Base-by-base conservation (phyloP, 768 basidiomycete species). In the Tricholoma saponaceum region DNA sequence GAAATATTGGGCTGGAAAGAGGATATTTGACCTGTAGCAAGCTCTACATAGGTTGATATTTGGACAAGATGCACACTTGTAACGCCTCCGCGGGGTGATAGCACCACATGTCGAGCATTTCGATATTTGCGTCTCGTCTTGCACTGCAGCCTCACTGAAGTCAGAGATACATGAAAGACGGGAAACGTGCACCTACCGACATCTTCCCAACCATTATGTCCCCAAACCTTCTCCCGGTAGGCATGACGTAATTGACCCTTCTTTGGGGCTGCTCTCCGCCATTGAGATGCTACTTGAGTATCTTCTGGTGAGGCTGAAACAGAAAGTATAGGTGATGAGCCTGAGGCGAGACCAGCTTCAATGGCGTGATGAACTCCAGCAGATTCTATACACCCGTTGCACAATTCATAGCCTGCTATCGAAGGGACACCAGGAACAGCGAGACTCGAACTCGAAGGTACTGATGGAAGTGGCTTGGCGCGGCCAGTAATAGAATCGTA, bases 181-280 rank as follows among this genome's bases (percentile, higher is more conserved):
- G 28, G 26, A n/a, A n/a, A 50, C 16, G 30, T 28, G 16, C 44
- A 80, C 89, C 60, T 66, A 94, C 94, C 91, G 53, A 97, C 86
- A 66, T 94, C 90, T 57, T 85, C 85, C 95, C 95, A 97, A 1
- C 91, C 90, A 41, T 75, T 73, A 30, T 80, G 81, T 1, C 86
- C 86, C 95, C 95, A 97, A 2, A 89, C 79, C 69, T 90, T 90
- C 72, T 96, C 95, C 44, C 83, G 71, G 67, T 89, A 98, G 1
- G 90, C 87, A 68, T 98, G 95, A 10, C 95, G 81, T 50, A 88
- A 70, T 59, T 89, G 82, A 13, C 90, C 90, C 69, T 90, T 92
- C 63, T 82, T 83, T 1, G 90, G 89, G 1, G 87, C 85, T 28
- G 85, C 81, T 35, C 89, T 76, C 60, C 83, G 72, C 83, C 85